Evolutionary conservation across 2,329 filamentous ascomycete genomes (phyloP).

Genomic region (Anthostomella pinea): DNA sequence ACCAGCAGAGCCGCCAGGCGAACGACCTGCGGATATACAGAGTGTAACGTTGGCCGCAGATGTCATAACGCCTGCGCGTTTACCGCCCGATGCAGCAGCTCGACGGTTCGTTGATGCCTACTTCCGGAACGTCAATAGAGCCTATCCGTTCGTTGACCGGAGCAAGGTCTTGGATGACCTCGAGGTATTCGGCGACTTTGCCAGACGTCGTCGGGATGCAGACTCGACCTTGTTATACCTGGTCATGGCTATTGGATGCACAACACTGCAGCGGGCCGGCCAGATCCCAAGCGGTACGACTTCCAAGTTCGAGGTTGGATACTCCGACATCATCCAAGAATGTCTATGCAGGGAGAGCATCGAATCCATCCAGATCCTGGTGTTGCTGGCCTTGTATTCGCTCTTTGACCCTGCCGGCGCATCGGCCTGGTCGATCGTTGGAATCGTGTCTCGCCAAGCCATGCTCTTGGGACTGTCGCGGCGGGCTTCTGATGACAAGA

Average conservation of each 20-base stretch:
- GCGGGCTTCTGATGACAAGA: conserved; percentile 27
- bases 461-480: conserved; percentile 38
- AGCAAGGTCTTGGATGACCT: conserved; percentile 34
- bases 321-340: conserved; percentile 39
- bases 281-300: conserved; percentile 35
- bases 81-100: conserved; percentile 26
- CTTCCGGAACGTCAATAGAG: conserved; percentile 43
- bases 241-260: conserved; percentile 46
- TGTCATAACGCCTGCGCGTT: not conserved
- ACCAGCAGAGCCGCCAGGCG: too few species aligned
- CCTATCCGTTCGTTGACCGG: conserved; percentile 44
- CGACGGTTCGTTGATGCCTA: conserved; percentile 41
- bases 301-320: conserved; percentile 36
- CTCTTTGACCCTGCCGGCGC: conserved; percentile 40
- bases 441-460: conserved; percentile 39
- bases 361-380: conserved; percentile 40
- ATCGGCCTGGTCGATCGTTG: conserved; percentile 40
- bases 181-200: conserved; percentile 27
- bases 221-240: conserved; percentile 39
- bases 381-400: conserved; percentile 42
- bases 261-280: conserved; percentile 41
- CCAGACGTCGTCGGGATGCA: conserved; percentile 23
- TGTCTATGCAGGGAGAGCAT: conserved; percentile 36
- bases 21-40: not conserved
- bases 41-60: too few species aligned